Conservation (phyloP, 2,329 filamentous ascomycete species). For the Hypoxylon sp. region DNA sequence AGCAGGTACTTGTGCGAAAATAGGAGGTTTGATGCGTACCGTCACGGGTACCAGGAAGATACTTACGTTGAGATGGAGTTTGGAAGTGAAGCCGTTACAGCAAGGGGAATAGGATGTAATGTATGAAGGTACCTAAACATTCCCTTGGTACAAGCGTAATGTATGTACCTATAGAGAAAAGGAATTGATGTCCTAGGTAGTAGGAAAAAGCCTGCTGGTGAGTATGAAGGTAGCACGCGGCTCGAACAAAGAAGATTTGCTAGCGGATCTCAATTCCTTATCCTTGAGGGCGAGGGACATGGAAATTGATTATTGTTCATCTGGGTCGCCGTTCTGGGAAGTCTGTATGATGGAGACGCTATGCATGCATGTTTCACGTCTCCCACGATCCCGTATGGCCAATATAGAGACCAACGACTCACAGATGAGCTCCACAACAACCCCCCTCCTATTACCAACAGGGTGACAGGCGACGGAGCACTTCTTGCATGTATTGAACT, state of each 20-base stretch:
- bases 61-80: neutral
- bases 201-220: neutral
- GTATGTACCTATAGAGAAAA: neutral
- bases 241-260: constrained; percentile 6
- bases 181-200: neutral
- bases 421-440: constrained; percentile 17
- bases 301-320: constrained; percentile 14
- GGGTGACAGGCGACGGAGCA: constrained; percentile 11
- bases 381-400: constrained; percentile 18
- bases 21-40: constrained; percentile 5
- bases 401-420: constrained; percentile 16
- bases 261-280: constrained; percentile 18
- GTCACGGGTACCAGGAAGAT: too few relatives aligned
- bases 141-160: too few relatives aligned
- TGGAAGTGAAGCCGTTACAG: too few relatives aligned
- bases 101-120: too few relatives aligned
- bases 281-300: constrained; percentile 6
- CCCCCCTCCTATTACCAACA: constrained; percentile 15
- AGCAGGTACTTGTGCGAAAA: constrained; percentile 1
- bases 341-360: constrained; percentile 29
- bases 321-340: constrained; percentile 18
- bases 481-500: constrained; percentile 5
- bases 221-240: constrained; percentile 1
- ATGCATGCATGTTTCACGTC: constrained; percentile 36
- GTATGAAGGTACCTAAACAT: too few relatives aligned